Evolutionary conservation across 2,329 filamentous ascomycete species (phyloP).

Genomic region (Coniella vitis): DNA sequence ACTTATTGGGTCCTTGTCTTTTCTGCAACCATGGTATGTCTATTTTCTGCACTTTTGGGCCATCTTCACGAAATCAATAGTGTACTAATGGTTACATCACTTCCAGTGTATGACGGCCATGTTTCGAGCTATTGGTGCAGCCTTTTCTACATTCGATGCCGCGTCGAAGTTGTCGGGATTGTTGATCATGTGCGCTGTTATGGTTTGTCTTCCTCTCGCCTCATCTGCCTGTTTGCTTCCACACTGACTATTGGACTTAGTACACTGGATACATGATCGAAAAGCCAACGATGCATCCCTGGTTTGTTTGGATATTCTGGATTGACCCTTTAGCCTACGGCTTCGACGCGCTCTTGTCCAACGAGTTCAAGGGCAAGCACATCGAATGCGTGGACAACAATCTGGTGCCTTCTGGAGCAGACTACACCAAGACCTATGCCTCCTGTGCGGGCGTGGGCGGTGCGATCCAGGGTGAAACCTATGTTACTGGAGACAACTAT

Average conservation of each 20-base stretch:
- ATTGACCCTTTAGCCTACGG: slow-evolving; percentile 62
- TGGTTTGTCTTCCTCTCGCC: too few relatives aligned
- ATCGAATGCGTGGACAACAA: slow-evolving; percentile 5
- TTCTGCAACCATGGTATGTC: too few relatives aligned
- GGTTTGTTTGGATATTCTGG: slow-evolving; percentile 58
- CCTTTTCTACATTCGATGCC: slow-evolving; percentile 49
- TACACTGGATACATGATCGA: slow-evolving; percentile 60
- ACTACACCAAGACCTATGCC: neutral
- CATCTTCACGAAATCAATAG: too few relatives aligned
- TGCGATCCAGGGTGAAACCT: neutral
- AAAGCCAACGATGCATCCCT: slow-evolving; percentile 54
- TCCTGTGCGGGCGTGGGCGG: slow-evolving; percentile 1
- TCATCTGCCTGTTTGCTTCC: neutral
- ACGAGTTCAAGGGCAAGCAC: slow-evolving; percentile 52
- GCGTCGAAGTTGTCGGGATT: slow-evolving; percentile 51
- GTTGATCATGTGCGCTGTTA: slow-evolving; percentile 26
- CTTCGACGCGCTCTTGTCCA: slow-evolving; percentile 61
- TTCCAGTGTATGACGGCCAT: neutral
- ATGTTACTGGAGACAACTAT: neutral
- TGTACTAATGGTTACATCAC: too few relatives aligned
- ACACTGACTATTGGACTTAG: neutral
- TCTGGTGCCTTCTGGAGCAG: slow-evolving; percentile 3
- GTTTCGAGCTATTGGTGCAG: slow-evolving; percentile 48
- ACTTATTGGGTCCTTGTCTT: neutral
- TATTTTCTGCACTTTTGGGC: too few relatives aligned